These are phyloP conservation scores for Microsporum canis DNA, from an alignment of 2,329 filamentous ascomycete genomes.

Conservation along the genomic window DNA sequence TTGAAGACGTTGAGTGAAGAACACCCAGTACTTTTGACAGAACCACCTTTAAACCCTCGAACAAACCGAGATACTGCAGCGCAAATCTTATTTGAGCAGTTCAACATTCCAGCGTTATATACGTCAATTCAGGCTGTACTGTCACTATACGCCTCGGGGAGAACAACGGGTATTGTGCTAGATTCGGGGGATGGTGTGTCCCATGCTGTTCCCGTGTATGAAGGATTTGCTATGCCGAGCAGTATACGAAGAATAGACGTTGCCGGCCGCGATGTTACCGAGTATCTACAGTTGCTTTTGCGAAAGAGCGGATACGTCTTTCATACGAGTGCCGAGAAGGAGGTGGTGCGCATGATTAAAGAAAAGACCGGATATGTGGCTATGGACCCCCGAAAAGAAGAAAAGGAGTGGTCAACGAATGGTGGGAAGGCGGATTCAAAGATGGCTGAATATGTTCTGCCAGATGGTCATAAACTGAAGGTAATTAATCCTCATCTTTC, in stretches of 20 bases:
- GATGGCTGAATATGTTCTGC: conserved; percentile 74
- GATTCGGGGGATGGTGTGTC: conserved; percentile 95
- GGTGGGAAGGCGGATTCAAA: conserved; percentile 67
- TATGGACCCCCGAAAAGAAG: conserved; percentile 79
- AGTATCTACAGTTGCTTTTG: conserved; percentile 81
- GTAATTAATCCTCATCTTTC: conserved; percentile 34
- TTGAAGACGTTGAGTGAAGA: conserved; percentile 96
- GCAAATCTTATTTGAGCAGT: conserved; percentile 96
- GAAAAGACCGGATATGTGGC: conserved; percentile 90
- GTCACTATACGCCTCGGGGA: conserved; percentile 87
- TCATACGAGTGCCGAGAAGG: conserved; percentile 96
- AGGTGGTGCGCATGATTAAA: conserved; percentile 95
- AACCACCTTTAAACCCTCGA: conserved; percentile 88
- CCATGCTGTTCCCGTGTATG: conserved; percentile 93
- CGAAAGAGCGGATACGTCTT: conserved; percentile 90
- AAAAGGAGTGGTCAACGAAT: conserved; percentile 77
- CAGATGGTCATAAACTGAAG: conserved; percentile 89
- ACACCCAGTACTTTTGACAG: conserved; percentile 92
- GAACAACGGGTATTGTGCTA: conserved; percentile 90
- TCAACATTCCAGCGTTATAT: conserved; percentile 93
- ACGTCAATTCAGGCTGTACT: conserved; percentile 95
- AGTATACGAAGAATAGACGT: conserved; percentile 94
- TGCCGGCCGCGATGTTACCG: conserved; percentile 88
- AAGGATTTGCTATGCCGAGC: conserved; percentile 92
- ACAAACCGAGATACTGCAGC: conserved; percentile 92